phyloP scores from a whole-genome alignment of 805 yeast genomes.

The Metschnikowia chrysomelidarum region DNA sequence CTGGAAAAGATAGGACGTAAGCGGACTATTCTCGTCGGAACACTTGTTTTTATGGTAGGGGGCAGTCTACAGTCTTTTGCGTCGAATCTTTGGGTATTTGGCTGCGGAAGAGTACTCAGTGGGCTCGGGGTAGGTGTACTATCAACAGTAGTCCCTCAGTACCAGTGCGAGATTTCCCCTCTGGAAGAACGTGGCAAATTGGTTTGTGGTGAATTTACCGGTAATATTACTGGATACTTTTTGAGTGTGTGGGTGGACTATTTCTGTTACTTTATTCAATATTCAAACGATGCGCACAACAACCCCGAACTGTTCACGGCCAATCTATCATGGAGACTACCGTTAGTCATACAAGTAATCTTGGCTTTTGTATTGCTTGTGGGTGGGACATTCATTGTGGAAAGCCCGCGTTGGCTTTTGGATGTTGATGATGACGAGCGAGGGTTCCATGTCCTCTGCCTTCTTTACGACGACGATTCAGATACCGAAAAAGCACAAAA shows the following conservation, averaged over 20 bases:
- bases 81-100: constrained; percentile 50
- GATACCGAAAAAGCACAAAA: constrained; percentile 32
- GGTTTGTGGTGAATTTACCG: constrained; percentile 86
- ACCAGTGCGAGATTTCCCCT: constrained; percentile 87
- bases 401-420: constrained; percentile 87
- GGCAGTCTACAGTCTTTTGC: constrained; percentile 37
- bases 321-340: constrained; percentile 69
- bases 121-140: constrained; percentile 88
- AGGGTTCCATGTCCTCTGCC: constrained; percentile 40
- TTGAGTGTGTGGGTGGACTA: constrained; percentile 88
- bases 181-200: constrained; percentile 80
- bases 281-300: constrained; percentile 43
- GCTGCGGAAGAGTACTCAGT: constrained; percentile 72
- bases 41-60: constrained; percentile 18
- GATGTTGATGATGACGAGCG: constrained; percentile 72
- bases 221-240: constrained; percentile 79
- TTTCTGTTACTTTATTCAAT: constrained; percentile 60
- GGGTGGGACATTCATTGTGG: constrained; percentile 80
- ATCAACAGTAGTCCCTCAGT: constrained; percentile 81
- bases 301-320: constrained; percentile 38
- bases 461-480: constrained; percentile 32
- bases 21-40: constrained; percentile 19
- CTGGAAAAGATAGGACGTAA: constrained; percentile 21
- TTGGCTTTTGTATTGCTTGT: constrained; percentile 65
- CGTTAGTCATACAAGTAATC: constrained; percentile 70